Evolutionary conservation across 2,329 filamentous ascomycete genomes (phyloP), one percentile per base, ranked within the genome.

Genomic region (Diplocarpon mali): DNA sequence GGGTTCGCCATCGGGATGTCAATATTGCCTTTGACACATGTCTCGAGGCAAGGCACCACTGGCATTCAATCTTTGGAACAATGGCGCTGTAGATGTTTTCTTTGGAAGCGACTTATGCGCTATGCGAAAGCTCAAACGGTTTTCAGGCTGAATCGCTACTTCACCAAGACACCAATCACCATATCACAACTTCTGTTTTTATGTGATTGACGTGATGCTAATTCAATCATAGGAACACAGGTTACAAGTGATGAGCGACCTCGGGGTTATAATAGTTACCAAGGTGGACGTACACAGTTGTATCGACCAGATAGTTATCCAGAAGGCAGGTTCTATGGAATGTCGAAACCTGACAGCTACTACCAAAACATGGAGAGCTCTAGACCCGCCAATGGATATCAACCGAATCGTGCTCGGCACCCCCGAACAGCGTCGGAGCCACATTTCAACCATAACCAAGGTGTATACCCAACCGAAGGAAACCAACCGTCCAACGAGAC

Each of bases 401-500:
- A 60, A 48, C 55, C 58, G 2, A 60, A 60, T 41, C 53, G 60
- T 34, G 51, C 56, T 36, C 57, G 60, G 31, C 60, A 61, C 40
- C 57, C 60, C 31, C 52, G 60, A 42, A 61, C 58, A 28, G 53
- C 55, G 9, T 55, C 58, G 1, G 60, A 62, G 35, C 57, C 58
- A 13, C 55, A 58, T 20, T 57, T 61, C 44, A 55, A 56, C 29
- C 52, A 48, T 38, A 51, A 54, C 7, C 51, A 56, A 17, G 42
- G 55, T 5, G 53, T 60, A 4, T 62, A 62, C 46, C 56, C 57
- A 13, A 46, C 39, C 1, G 49, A 53, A 27, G 55, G 53, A 32
- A 57, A 57, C 35, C 58, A 61, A 32, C 55, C 55, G 34, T 92
- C 86, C 1, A 85, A 90, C 64, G 88, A 95, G 62, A 95, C 87